Percentiles rank a stretch among this genome's conserved stretches.
Conservation (phyloP, 2,329 filamentous ascomycete species). For the Zasmidium cellare region DNA sequence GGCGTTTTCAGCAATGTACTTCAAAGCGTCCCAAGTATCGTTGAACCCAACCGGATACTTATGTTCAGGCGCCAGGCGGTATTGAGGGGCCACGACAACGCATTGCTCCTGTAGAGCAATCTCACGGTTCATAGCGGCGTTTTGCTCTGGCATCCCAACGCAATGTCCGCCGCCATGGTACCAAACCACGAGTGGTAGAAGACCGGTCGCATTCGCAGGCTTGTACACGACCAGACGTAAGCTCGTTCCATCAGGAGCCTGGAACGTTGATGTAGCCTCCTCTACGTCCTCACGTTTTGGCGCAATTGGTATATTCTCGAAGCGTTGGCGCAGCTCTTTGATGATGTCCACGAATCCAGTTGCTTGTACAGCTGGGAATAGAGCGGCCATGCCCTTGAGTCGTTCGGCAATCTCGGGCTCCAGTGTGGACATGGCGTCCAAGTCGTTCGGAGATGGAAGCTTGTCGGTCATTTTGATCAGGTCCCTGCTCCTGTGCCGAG, state of each 20-base stretch:
- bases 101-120: slow-evolving; percentile 10
- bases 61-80: slow-evolving; percentile 53
- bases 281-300: neutral
- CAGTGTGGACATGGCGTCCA: slow-evolving; percentile 8
- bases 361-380: neutral
- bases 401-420: slow-evolving; percentile 11
- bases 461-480: too few species aligned
- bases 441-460: too few species aligned
- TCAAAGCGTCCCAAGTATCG: slow-evolving; percentile 46
- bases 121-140: slow-evolving; percentile 8
- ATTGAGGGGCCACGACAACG: slow-evolving; percentile 27
- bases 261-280: slow-evolving; percentile 6
- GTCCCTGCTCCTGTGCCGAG: too few species aligned
- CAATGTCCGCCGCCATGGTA: slow-evolving; percentile 20
- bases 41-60: slow-evolving; percentile 48
- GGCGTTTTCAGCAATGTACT: slow-evolving; percentile 45
- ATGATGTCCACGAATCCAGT: slow-evolving; percentile 5
- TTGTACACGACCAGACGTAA: slow-evolving; percentile 15
- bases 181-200: slow-evolving; percentile 17
- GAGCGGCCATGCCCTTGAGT: slow-evolving; percentile 2
- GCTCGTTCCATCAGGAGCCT: slow-evolving; percentile 11
- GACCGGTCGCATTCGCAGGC: neutral
- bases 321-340: slow-evolving; percentile 7
- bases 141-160: slow-evolving; percentile 16
- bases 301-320: slow-evolving; percentile 2